Evolutionary conservation across 257 asterid species (phyloP).

Genomic region (Mentha longifolia): DNA sequence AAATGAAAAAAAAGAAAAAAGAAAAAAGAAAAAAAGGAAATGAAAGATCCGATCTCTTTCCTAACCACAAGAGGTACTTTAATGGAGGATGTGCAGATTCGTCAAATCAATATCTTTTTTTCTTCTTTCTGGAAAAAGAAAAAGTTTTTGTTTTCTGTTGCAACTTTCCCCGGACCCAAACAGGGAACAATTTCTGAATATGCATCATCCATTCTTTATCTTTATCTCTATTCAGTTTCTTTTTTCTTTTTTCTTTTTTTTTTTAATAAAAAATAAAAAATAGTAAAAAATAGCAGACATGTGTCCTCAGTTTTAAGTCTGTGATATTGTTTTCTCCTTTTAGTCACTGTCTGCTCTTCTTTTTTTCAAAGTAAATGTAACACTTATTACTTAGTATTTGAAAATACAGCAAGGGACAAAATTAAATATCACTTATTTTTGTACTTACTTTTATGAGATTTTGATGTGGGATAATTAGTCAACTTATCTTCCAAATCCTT

Average conservation of each 20-base stretch:
- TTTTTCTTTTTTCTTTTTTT: too few species aligned
- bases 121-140: background rate
- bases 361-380: constrained; percentile 5
- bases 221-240: too few species aligned
- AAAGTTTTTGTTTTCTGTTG: background rate
- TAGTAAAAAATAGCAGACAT: too few species aligned
- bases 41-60: background rate
- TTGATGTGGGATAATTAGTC: background rate
- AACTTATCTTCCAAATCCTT: background rate
- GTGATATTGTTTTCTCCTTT: constrained; percentile 37
- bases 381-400: background rate
- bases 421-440: constrained; percentile 1
- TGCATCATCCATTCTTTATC: background rate
- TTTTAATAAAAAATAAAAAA: too few species aligned
- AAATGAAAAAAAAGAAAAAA: background rate
- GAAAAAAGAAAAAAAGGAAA: background rate
- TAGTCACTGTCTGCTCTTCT: constrained; percentile 39
- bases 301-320: constrained; percentile 22
- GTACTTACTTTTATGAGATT: background rate
- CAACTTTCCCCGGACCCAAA: constrained; percentile 36
- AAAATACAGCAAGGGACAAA: background rate
- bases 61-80: background rate
- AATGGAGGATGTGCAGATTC: background rate
- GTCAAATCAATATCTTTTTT: background rate
- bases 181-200: constrained; percentile 55